Evolutionary conservation across 352 stramenopile species (phyloP).

Genomic region (Thraustotheca clavata): DNA sequence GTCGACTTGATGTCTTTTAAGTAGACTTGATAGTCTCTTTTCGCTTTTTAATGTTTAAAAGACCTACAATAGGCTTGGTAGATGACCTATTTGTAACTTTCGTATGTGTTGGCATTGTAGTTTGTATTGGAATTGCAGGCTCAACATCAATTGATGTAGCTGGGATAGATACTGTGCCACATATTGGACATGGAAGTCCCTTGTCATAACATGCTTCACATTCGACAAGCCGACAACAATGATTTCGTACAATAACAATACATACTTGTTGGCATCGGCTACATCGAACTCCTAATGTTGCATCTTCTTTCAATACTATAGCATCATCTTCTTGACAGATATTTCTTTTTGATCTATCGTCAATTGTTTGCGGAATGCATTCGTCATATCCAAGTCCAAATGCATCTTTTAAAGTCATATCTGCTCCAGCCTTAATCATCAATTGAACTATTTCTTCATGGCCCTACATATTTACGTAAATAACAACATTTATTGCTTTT

Average conservation of each 20-base stretch:
- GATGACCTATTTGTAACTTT: too few relatives aligned
- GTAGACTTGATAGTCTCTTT: background rate
- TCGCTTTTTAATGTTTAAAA: background rate
- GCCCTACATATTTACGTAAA: background rate
- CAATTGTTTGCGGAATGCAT: background rate
- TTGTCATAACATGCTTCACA: conserved; percentile 1
- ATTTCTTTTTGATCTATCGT: background rate
- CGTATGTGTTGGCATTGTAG: background rate
- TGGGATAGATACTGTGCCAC: background rate
- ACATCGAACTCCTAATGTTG: background rate
- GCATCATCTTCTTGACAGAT: background rate
- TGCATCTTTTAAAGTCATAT: background rate
- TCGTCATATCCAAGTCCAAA: background rate
- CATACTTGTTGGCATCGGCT: background rate
- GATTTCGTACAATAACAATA: background rate
- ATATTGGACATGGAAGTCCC: background rate
- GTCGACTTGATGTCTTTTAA: background rate
- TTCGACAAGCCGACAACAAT: background rate
- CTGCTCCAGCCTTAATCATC: background rate
- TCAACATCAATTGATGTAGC: background rate
- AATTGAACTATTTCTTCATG: conserved; percentile 1
- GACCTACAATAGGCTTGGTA: background rate
- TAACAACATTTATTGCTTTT: background rate
- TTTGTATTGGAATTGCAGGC: background rate
- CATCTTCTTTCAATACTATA: background rate